Conservation (phyloP, 164 flowering plant species). For the Vitis vinifera region ASM3070453v1 NC_081815.1:8549001-8549500, state of each 20-base stretch:
- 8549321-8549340: slow-evolving; percentile 91
- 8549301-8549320: slow-evolving; percentile 89
- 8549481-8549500: slow-evolving; percentile 82
- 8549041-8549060: slow-evolving; percentile 97
- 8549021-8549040: slow-evolving; percentile 95
- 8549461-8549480: slow-evolving; percentile 98
- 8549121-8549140: slow-evolving; percentile 21
- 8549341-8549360: slow-evolving; percentile 93
- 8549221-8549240: slow-evolving; percentile 89
- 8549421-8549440: slow-evolving; percentile 97
- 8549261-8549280: slow-evolving; percentile 95
- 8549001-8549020: slow-evolving; percentile 92
- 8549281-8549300: slow-evolving; percentile 95
- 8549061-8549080: slow-evolving; percentile 99
- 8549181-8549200: too few relatives aligned
- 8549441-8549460: slow-evolving; percentile 82
- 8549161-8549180: too few relatives aligned
- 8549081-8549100: slow-evolving; percentile 94
- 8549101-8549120: slow-evolving; percentile 96
- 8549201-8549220: slow-evolving; percentile 66
- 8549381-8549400: slow-evolving; percentile 90
- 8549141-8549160: background rate
- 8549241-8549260: slow-evolving; percentile 83
- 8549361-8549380: slow-evolving; percentile 98
- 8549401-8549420: slow-evolving; percentile 91